A percentile compares a stretch with the other conserved stretches of the same genome.
These are phyloP conservation scores for Peronospora belbahrii DNA, from an alignment of 352 stramenopile genomes.

Conservation along the genomic window DNA sequence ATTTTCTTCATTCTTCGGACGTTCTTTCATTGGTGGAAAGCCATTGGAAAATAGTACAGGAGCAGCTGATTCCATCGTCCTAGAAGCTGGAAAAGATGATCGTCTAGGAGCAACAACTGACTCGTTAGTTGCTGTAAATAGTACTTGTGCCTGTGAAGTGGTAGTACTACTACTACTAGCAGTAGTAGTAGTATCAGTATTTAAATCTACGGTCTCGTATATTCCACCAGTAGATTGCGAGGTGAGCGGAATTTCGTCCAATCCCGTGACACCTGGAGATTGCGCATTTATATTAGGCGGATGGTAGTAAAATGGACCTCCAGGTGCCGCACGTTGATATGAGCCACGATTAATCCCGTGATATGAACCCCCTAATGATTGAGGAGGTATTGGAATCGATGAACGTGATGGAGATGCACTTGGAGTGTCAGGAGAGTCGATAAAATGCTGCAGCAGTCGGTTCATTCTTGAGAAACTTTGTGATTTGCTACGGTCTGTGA, in stretches of 20 bases:
- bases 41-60: constrained; percentile 17
- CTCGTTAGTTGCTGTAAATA: no score
- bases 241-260: constrained; percentile 28
- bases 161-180: constrained; percentile 14
- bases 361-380: constrained; percentile 26
- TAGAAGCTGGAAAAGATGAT: constrained; percentile 2
- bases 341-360: constrained; percentile 18
- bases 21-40: constrained; percentile 9
- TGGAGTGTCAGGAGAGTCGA: constrained; percentile 24
- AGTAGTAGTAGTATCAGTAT: constrained; percentile 28
- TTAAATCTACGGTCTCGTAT: constrained; percentile 44
- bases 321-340: constrained; percentile 21
- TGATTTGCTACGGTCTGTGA: not conserved
- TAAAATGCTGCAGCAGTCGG: constrained; percentile 54
- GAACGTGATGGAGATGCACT: constrained; percentile 8
- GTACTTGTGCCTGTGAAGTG: no score
- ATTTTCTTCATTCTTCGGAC: constrained; percentile 15
- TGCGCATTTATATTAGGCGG: constrained; percentile 16
- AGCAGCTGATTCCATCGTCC: constrained; percentile 11
- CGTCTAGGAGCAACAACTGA: not conserved
- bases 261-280: constrained; percentile 3
- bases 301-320: constrained; percentile 31
- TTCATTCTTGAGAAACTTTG: constrained; percentile 32
- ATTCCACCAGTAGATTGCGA: constrained; percentile 22
- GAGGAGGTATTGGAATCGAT: constrained; percentile 18